Percentiles rank a stretch among this genome's conserved stretches.
phyloP scores from a whole-genome alignment of 2,329 filamentous ascomycete genomes.

The Trichoderma koningii region DNA sequence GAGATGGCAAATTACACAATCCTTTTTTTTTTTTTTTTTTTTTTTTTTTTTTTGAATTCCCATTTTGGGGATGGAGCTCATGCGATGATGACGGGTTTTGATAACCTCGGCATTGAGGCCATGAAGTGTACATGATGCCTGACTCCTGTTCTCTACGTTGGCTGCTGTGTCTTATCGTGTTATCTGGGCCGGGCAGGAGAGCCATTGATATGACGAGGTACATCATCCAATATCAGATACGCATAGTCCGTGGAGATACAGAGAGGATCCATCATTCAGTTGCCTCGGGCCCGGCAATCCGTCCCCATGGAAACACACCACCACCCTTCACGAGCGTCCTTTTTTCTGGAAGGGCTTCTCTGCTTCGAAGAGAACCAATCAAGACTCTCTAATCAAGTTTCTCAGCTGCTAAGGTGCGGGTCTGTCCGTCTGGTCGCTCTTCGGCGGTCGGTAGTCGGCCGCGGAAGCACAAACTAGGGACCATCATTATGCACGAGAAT shows the following conservation, averaged over 20 bases:
- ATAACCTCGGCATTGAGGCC: not conserved
- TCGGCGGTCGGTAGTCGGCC: constrained; percentile 15
- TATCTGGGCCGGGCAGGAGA: no score
- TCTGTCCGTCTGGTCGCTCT: not conserved
- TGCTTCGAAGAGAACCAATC: constrained; percentile 4
- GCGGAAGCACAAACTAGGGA: not conserved
- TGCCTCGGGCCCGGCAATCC: not conserved
- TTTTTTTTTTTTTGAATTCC: no score
- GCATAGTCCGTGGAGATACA: no score
- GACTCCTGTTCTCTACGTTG: constrained; percentile 3
- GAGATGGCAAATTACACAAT: no score
- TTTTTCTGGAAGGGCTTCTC: not conserved
- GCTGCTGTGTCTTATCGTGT: not conserved
- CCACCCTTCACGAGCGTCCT: not conserved
- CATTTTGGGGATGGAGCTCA: not conserved
- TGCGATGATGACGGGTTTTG: not conserved
- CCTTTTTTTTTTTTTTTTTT: no score
- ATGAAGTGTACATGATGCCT: not conserved
- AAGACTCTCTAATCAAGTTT: not conserved
- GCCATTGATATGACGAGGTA: not conserved
- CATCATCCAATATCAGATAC: no score
- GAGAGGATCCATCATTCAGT: not conserved
- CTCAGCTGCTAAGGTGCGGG: not conserved
- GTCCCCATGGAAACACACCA: not conserved
- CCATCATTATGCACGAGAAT: not conserved